Base-by-base conservation (phyloP, 495 filamentous ascomycete genomes). In the Penicillium nucicola region DNA sequence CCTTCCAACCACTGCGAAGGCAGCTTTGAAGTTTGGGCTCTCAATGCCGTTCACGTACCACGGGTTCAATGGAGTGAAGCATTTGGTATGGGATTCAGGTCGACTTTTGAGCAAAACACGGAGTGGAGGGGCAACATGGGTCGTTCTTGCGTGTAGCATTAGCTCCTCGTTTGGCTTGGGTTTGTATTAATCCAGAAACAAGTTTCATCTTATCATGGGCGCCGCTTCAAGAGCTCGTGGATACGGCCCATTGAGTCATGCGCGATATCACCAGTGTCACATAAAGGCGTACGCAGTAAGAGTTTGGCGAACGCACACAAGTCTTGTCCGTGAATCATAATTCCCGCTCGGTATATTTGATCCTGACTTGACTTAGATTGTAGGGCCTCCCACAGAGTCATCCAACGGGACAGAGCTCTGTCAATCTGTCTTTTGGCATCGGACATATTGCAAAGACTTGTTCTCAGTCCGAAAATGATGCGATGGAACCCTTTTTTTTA, bases 1-100 rank as follows among this genome's bases (percentile, higher is more conserved):
- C 18, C 77, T 86, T 53, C 85, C 88, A 1, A 30, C 81, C 8
- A 68, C 72, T 23, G 70, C 71, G 44, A 88, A 89, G 75, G 58
- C 82, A 23, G 67, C 57, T 5, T 45, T 84, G 45, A 95, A 95
- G 77, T 72, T 81, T 44, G 38, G 71, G 0, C 8, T 49, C n/a
- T 38, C 42, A 3, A 50, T 55, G 28, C 56, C 47, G 1, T 58
- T 58, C 11, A 51, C 51, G 19, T 58, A 45, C 19, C 56, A 58
- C 30, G 46, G 28, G 4, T 48, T 55, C 51, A 58, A 55, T 31
- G 51, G 56, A 2, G 3, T 58, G 4, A 55, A 58, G 25, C 51
- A 58, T 12, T 43, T 58, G 32, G 12, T 54, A 0, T 51, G 43
- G 50, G 56, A 58, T 25, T 48, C 47, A 8, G 56, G 46, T 31